phyloP scores from a whole-genome alignment of 2,329 filamentous ascomycete genomes.

The Ophiostoma sp. region DNA sequence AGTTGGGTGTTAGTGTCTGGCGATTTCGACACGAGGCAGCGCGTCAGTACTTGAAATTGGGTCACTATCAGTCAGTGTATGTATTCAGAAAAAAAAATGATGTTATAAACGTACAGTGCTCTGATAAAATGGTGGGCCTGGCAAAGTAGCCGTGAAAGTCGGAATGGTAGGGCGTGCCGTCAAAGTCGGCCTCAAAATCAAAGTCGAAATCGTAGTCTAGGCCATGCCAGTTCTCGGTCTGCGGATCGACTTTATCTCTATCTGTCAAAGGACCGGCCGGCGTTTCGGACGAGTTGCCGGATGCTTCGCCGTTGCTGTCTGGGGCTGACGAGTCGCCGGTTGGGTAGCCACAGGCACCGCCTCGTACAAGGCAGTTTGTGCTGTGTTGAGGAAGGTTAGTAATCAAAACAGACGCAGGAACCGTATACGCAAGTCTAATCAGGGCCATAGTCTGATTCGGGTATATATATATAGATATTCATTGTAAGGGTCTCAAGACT shows the following conservation, averaged over 20 bases:
- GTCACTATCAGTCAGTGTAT: slow-evolving; percentile 12
- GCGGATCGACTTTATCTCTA: no score
- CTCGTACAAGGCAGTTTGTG: slow-evolving; percentile 20
- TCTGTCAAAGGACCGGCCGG: neutral
- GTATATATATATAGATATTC: neutral
- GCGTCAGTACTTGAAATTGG: slow-evolving; percentile 15
- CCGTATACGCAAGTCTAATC: slow-evolving; percentile 2
- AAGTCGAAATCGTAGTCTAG: neutral
- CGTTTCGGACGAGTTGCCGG: slow-evolving; percentile 1
- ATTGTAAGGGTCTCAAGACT: neutral
- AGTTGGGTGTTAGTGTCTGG: neutral
- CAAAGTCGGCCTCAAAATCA: neutral
- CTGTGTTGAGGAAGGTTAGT: slow-evolving; percentile 3
- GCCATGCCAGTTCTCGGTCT: neutral
- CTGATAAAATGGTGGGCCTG: neutral
- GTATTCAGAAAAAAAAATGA: neutral
- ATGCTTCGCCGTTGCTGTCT: neutral
- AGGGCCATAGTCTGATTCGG: neutral
- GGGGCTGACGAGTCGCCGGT: neutral
- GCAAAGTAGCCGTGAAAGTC: neutral
- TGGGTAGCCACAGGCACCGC: slow-evolving; percentile 18
- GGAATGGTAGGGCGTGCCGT: neutral
- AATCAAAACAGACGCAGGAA: neutral
- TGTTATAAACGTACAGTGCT: neutral
- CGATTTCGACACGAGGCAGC: neutral